Conservation (phyloP, 805 yeast genomes). For the Teunomyces barrocoloradensis region DNA sequence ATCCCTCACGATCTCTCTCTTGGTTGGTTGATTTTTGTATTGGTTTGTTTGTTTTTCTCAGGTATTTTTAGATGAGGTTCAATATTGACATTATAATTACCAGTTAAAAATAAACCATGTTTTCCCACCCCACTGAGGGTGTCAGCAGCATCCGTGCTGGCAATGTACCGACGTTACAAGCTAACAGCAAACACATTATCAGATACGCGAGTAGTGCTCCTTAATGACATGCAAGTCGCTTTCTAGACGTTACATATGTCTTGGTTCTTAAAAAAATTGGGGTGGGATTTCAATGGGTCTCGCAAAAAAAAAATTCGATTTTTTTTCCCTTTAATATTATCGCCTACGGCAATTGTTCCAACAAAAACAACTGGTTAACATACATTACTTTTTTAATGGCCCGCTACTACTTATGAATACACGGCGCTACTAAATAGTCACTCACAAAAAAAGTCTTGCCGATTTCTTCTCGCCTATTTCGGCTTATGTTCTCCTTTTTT, state of each 20-base stretch:
- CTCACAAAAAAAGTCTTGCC: neutral
- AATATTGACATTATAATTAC: neutral
- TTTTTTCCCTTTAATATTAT: neutral
- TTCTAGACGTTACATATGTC: conserved; percentile 1
- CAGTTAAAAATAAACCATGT: neutral
- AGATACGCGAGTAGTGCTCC: neutral
- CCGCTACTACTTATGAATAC: neutral
- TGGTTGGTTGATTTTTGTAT: neutral
- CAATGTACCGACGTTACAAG: neutral
- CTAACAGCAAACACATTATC: neutral
- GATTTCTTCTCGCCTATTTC: neutral
- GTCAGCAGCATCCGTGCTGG: neutral
- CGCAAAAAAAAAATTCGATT: neutral
- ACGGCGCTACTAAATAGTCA: neutral
- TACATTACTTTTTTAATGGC: neutral
- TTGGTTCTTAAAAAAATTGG: neutral
- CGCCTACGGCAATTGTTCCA: no score
- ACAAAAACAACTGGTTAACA: no score
- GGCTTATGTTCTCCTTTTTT: neutral
- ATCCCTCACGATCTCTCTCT: neutral
- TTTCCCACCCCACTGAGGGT: no score
- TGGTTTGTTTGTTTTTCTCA: conserved; percentile 1
- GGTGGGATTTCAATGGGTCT: neutral
- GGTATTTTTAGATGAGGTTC: conserved; percentile 1
- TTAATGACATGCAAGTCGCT: neutral